Conservation (phyloP, 2,329 filamentous ascomycete species). For the Penicillium sp. region DNA sequence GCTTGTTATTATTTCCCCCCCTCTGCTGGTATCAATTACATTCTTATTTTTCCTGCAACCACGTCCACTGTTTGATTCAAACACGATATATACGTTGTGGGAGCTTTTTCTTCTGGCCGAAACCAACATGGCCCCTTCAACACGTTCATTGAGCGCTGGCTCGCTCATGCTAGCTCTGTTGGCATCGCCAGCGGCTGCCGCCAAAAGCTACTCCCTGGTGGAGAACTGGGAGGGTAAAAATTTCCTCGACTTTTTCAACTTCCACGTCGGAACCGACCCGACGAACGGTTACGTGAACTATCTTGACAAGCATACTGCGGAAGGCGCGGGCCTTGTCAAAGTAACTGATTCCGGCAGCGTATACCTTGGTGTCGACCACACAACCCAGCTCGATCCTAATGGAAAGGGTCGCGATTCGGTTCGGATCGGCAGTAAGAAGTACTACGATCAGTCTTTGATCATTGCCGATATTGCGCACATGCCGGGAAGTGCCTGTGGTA, state of each 20-base stretch:
- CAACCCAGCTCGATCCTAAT: conserved; percentile 35
- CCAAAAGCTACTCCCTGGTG: conserved; percentile 39
- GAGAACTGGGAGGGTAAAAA: conserved; percentile 47
- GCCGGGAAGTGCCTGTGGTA: conserved; percentile 51
- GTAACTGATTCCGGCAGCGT: conserved; percentile 37
- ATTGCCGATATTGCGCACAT: conserved; percentile 52
- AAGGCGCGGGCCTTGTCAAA: conserved; percentile 38
- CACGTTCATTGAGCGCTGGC: conserved; percentile 31
- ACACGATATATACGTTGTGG: not conserved
- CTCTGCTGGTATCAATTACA: conserved; percentile 1
- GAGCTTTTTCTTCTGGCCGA: not conserved
- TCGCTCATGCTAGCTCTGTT: conserved; percentile 33
- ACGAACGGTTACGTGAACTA: conserved; percentile 56
- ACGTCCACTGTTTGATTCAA: not conserved
- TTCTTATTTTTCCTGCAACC: conserved; percentile 4
- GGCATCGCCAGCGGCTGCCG: conserved; percentile 22
- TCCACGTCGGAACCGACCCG: conserved; percentile 50
- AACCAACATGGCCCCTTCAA: conserved; percentile 30
- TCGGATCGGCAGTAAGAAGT: conserved; percentile 47
- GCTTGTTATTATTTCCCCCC: conserved; percentile 8
- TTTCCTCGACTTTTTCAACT: conserved; percentile 54
- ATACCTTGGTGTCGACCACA: conserved; percentile 50
- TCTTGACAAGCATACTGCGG: conserved; percentile 42
- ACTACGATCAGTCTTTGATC: conserved; percentile 49
- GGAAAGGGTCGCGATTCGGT: conserved; percentile 46